Evolutionary conservation across 192 early-diverging fungal species (phyloP).

Genomic region (Gamsiella multidivaricata): DNA sequence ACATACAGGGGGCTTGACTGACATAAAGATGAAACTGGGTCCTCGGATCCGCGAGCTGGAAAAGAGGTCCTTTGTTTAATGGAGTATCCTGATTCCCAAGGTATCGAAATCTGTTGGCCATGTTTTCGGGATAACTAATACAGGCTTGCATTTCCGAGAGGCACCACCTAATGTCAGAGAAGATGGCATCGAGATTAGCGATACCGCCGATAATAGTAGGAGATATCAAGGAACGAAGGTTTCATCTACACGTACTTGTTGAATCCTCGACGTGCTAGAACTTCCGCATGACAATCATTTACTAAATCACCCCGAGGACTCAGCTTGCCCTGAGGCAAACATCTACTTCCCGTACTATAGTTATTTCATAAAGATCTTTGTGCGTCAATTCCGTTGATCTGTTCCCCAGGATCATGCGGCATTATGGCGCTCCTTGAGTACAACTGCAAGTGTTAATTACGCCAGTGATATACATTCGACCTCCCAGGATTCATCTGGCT

Average conservation of each 20-base stretch:
- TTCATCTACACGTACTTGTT: slow-evolving; percentile 61
- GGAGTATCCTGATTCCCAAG: not conserved
- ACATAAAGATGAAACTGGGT: slow-evolving; percentile 77
- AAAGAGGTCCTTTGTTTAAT: not conserved
- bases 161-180: slow-evolving; percentile 29
- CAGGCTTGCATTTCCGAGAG: slow-evolving; percentile 27
- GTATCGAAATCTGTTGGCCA: slow-evolving; percentile 25
- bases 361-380: no score
- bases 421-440: no score
- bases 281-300: slow-evolving; percentile 90
- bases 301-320: slow-evolving; percentile 70
- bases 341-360: slow-evolving; percentile 87
- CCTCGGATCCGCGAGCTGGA: slow-evolving; percentile 17
- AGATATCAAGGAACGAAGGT: no score
- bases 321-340: slow-evolving; percentile 71
- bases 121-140: slow-evolving; percentile 1
- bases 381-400: no score
- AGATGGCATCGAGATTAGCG: no score
- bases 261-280: slow-evolving; percentile 84
- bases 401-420: no score
- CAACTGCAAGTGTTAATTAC: no score
- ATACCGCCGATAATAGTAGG: no score
- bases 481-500: slow-evolving; percentile 18
- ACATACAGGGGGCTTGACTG: slow-evolving; percentile 80
- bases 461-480: slow-evolving; percentile 60